Evolutionary conservation across 345 rosid genomes (phyloP), one percentile per base, ranked within the genome.

Genomic region (Theobroma cacao): DNA sequence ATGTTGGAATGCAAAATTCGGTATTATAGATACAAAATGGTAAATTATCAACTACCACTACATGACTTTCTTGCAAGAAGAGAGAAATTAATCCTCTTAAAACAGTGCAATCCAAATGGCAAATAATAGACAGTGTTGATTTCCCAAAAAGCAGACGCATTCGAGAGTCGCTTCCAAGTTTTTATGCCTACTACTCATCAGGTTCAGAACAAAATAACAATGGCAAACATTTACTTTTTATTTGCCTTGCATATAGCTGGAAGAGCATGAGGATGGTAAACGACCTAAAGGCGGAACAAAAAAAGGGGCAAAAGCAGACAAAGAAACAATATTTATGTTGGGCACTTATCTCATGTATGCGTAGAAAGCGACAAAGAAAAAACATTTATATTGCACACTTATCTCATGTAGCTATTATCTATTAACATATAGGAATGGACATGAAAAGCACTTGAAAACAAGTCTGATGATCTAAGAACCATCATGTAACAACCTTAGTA

Each of bases 101-200:
- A 41, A 41, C 15, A 47, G 36, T 72, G 67, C 17, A 41, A 34
- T 26, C 58, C 69, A 78, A 41, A 75, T 43, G 31, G 63, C n/a
- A 82, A 59, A 40, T 50, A 58, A 73, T 33, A 12, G 33, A 65
- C 41, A 14, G 17, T 65, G 52, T 47, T 22, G 22, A 4, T 72
- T 34, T 59, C 48, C 17, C 3, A 43, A 56, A 47, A 45, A 34
- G 43, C n/a, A 36, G 36, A 80, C 18, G 36, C 41, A 64, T 62
- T 55, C 28, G 18, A 47, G 53, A 82, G 64, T 38, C 72, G 55
- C 68, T 75, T 71, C 55, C 69, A 75, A 76, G 72, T 48, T 61
- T 60, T 70, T 24, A 64, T 62, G 59, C 50, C 50, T 31, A 40
- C 40, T 59, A 22, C 40, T 47, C 56, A 22, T 22, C 45, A 43